Conservation (phyloP, 2,329 filamentous ascomycete genomes). For the Penicillium sp. region DNA sequence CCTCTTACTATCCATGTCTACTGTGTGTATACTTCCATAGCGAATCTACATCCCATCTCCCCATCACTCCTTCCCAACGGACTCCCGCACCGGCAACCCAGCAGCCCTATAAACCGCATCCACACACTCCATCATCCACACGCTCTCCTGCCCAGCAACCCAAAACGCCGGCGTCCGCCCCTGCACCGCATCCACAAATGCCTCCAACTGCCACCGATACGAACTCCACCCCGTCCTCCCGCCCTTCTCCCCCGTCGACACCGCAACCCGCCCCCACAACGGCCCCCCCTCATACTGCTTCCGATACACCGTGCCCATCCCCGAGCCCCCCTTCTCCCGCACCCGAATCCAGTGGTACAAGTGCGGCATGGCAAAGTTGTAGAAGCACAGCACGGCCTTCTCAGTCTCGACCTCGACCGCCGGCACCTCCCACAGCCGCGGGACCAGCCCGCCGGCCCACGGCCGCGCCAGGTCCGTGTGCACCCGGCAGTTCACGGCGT, state of each 20-base stretch:
- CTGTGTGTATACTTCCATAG: too few species aligned
- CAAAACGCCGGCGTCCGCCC: background rate
- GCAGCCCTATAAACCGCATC: background rate
- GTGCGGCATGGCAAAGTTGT: background rate
- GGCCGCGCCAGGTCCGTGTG: background rate
- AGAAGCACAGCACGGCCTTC: background rate
- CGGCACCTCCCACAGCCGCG: background rate
- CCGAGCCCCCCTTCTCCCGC: background rate
- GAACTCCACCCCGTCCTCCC: background rate
- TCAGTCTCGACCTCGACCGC: background rate
- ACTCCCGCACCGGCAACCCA: background rate
- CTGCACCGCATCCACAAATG: background rate
- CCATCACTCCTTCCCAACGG: constrained; percentile 7
- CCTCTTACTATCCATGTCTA: constrained; percentile 1
- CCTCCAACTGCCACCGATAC: background rate
- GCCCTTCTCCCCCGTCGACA: background rate
- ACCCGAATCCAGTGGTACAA: background rate
- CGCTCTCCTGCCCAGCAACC: background rate
- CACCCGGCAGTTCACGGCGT: background rate
- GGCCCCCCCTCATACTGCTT: background rate
- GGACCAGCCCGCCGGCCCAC: background rate
- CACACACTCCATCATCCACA: background rate
- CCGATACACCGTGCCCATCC: background rate
- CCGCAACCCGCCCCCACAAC: background rate
- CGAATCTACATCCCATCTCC: too few species aligned